Evolutionary conservation across 2,329 filamentous ascomycete genomes (phyloP).

Genomic region (Xylaria sp.): DNA sequence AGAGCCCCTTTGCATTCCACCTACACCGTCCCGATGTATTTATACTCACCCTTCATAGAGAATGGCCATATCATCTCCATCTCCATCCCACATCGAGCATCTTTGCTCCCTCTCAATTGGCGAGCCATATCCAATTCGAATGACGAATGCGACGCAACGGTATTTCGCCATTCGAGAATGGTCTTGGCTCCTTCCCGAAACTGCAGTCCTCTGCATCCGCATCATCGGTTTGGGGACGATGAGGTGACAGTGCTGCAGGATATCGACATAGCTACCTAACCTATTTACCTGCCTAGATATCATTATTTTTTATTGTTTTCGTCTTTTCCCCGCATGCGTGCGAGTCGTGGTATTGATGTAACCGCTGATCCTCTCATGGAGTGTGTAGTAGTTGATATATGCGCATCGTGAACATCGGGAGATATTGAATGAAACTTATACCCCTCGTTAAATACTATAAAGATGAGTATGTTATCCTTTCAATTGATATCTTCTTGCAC

Average conservation of each 20-base stretch:
- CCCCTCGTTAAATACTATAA: not conserved
- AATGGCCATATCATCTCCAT: not conserved
- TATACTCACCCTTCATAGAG: slow-evolving; percentile 1
- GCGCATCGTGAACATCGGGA: not conserved
- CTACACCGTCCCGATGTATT: not conserved
- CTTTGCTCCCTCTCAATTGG: slow-evolving; percentile 13
- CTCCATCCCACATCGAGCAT: not conserved
- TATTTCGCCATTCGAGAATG: slow-evolving; percentile 23
- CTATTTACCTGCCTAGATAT: not conserved
- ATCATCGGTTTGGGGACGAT: slow-evolving; percentile 30
- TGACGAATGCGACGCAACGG: slow-evolving; percentile 37
- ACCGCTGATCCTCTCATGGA: slow-evolving; percentile 7
- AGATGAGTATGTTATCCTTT: too few relatives aligned
- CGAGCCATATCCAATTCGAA: slow-evolving; percentile 1
- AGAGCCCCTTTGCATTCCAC: not conserved
- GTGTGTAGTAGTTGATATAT: not conserved
- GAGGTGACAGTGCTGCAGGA: slow-evolving; percentile 40
- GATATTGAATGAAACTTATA: not conserved
- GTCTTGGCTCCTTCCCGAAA: slow-evolving; percentile 43
- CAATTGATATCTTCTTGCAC: too few relatives aligned
- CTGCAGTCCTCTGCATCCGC: slow-evolving; percentile 26
- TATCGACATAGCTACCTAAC: slow-evolving; percentile 38
- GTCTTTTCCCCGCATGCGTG: slow-evolving; percentile 6
- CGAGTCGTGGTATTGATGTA: slow-evolving; percentile 5
- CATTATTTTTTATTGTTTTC: not conserved